These are phyloP conservation scores for Bruguiera parviflora DNA, from an alignment of 345 rosid genomes.

Conservation along the genomic window DNA sequence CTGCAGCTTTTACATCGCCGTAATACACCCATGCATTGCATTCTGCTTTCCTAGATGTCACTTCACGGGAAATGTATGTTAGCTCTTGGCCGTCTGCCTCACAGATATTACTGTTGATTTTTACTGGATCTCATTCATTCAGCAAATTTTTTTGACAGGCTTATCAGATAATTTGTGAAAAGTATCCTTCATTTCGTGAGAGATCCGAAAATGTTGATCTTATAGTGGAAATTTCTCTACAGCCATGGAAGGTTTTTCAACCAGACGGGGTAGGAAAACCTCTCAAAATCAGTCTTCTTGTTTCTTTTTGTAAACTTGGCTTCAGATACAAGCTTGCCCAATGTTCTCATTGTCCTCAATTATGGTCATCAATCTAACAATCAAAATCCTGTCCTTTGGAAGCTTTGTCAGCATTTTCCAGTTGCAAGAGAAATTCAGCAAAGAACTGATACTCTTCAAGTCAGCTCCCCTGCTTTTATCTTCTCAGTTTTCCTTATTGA, in stretches of 20 bases:
- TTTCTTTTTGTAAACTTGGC: background rate
- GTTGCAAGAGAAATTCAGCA: background rate
- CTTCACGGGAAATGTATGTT: too few species aligned
- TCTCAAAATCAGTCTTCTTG: background rate
- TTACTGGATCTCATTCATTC: constrained; percentile 9
- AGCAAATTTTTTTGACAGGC: constrained; percentile 47
- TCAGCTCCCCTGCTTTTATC: background rate
- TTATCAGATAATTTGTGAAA: constrained; percentile 82
- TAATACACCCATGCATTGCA: too few species aligned
- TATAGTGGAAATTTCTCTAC: constrained; percentile 88
- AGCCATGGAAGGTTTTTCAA: constrained; percentile 97
- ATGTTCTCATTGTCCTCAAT: background rate
- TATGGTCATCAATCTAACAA: background rate
- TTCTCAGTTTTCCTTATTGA: constrained; percentile 8
- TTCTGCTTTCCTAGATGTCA: too few species aligned
- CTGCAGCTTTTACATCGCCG: too few species aligned
- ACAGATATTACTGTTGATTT: too few species aligned
- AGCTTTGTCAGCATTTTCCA: constrained; percentile 1
- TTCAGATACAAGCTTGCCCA: background rate
- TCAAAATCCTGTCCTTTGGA: background rate
- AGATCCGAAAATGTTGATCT: constrained; percentile 96
- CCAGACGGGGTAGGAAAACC: constrained; percentile 77
- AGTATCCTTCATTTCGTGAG: constrained; percentile 86
- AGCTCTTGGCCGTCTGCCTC: too few species aligned
- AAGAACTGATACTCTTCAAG: background rate